Conservation (phyloP, 805 yeast species). For the Cephaloascus albidus region DNA sequence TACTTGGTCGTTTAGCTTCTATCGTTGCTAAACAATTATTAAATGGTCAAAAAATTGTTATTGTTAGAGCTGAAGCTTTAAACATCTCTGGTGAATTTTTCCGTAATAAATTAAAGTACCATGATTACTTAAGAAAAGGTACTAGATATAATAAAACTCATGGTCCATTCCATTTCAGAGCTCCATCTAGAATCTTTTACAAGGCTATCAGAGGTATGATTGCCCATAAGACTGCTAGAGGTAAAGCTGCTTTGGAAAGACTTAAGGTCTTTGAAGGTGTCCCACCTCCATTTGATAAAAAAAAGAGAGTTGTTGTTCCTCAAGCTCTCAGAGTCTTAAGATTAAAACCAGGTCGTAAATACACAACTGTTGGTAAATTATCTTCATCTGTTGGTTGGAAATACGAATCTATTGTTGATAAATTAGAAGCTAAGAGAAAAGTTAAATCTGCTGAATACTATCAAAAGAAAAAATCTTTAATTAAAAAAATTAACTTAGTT, state of each 20-base stretch:
- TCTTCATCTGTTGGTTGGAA: conserved; percentile 98
- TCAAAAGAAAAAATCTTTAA: conserved; percentile 95
- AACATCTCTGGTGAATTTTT: conserved; percentile 99
- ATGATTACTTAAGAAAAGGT: conserved; percentile 98
- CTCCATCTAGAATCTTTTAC: conserved; percentile 99
- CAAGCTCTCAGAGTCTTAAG: conserved; percentile 98
- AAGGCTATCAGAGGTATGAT: conserved; percentile 99
- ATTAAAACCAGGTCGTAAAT: conserved; percentile 99
- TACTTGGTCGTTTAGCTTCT: conserved; percentile 99
- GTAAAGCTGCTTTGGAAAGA: conserved; percentile 99
- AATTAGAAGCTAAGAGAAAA: conserved; percentile 99
- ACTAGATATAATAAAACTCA: conserved; percentile 97
- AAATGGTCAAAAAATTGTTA: conserved; percentile 95
- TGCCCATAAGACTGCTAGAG: conserved; percentile 99
- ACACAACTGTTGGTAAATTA: conserved; percentile 96
- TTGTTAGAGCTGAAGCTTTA: conserved; percentile 95
- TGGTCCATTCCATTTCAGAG: conserved; percentile 99
- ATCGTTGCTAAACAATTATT: conserved; percentile 97
- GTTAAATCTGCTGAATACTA: conserved; percentile 98
- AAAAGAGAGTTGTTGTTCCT: conserved; percentile 99
- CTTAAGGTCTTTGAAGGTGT: conserved; percentile 99
- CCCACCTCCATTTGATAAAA: conserved; percentile 99
- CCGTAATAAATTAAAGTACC: conserved; percentile 99
- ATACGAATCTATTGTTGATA: conserved; percentile 95
- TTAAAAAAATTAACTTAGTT: conserved; percentile 87